phyloP scores from a whole-genome alignment of 2,329 filamentous ascomycete species.

The Ceratocystis variospora region DNA sequence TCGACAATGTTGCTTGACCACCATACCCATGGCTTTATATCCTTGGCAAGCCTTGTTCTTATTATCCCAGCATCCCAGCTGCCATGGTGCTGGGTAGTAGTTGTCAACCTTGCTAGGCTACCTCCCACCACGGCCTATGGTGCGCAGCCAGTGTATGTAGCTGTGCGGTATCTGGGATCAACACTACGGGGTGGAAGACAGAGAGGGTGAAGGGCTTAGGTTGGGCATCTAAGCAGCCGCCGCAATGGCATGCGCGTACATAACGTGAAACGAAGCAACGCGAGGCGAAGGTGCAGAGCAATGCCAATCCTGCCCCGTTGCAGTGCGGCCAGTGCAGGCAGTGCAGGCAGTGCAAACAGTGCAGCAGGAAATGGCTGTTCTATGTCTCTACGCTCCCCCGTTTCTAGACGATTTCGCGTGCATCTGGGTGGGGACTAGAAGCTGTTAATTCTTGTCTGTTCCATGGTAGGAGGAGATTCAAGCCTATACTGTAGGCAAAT shows the following conservation, averaged over 20 bases:
- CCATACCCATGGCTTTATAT: too few relatives aligned
- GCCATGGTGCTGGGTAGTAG: not conserved
- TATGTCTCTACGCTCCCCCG: too few relatives aligned
- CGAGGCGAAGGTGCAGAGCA: not conserved
- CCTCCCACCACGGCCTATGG: not conserved
- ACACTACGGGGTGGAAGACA: not conserved
- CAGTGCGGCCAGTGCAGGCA: not conserved
- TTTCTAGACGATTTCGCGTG: too few relatives aligned
- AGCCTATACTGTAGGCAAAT: too few relatives aligned
- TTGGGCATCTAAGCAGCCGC: not conserved
- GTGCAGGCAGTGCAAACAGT: not conserved
- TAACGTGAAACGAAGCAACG: not conserved
- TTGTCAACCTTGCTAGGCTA: not conserved
- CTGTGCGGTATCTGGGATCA: not conserved
- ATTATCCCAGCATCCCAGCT: too few relatives aligned
- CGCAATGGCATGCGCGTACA: not conserved
- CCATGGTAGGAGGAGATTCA: too few relatives aligned
- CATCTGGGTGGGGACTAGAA: too few relatives aligned
- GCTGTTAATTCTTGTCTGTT: too few relatives aligned
- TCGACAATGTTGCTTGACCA: too few relatives aligned
- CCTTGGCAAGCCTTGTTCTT: too few relatives aligned
- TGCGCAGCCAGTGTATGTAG: not conserved
- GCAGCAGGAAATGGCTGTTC: not conserved
- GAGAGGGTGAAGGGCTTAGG: not conserved
- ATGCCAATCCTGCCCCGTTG: not conserved